These are phyloP conservation scores for Lonicera japonica DNA, from an alignment of 129 eudicot genomes.

Conservation along the genomic window DNA sequence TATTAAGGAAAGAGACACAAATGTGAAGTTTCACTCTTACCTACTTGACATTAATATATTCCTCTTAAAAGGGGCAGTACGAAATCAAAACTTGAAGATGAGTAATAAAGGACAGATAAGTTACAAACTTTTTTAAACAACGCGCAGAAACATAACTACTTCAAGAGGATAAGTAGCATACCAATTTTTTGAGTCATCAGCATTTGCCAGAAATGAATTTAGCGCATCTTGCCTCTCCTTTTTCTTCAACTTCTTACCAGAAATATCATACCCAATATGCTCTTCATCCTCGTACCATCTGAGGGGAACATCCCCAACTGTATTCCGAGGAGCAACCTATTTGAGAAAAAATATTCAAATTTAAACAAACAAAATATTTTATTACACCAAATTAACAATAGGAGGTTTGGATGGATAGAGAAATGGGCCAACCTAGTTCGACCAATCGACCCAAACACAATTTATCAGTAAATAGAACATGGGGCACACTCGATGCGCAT, in stretches of 20 bases:
- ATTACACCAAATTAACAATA: slow-evolving; percentile 7
- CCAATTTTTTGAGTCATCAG: slow-evolving; percentile 86
- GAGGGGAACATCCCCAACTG: slow-evolving; percentile 88
- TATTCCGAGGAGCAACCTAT: slow-evolving; percentile 90
- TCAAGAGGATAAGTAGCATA: slow-evolving; percentile 21
- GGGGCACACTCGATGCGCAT: too few species aligned
- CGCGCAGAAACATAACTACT: too few species aligned
- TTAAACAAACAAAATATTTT: background rate
- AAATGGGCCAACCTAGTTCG: background rate
- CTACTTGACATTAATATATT: too few species aligned
- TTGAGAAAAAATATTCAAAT: background rate
- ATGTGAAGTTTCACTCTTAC: too few species aligned
- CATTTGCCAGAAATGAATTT: slow-evolving; percentile 58
- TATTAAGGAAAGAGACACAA: too few species aligned
- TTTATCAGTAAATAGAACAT: too few species aligned
- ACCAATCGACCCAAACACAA: too few species aligned
- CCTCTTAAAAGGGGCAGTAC: too few species aligned
- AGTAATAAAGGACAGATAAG: too few species aligned
- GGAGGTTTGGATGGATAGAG: background rate
- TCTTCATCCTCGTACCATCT: slow-evolving; percentile 95
- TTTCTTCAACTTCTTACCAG: slow-evolving; percentile 94
- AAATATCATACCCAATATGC: slow-evolving; percentile 80
- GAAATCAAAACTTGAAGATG: too few species aligned
- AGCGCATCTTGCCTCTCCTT: slow-evolving; percentile 77
- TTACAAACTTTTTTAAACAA: too few species aligned